Evolutionary conservation across 169 alveolate species (phyloP), one percentile per base, ranked within the genome.

Genomic region (Cryptosporidium bovis): DNA sequence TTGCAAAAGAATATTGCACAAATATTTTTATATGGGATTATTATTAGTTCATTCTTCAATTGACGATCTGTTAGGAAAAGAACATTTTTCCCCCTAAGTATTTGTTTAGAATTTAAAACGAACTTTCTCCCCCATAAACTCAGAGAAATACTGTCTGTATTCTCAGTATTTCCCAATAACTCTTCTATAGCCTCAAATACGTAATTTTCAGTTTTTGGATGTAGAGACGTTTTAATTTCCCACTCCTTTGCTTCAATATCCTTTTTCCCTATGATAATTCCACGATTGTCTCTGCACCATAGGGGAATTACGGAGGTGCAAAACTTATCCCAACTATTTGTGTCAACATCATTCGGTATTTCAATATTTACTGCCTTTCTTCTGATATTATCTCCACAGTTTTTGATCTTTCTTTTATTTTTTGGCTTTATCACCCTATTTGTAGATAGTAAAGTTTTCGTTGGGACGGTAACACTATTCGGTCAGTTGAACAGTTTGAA

Each of bases 231-330:
- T 51, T 77, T 56, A 18, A 62, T 24, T 24, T 77, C 55, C 87
- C 87, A 77, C 6, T 40, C 55, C 6, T 24, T 12, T 48, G 65
- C 27, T 29, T 51, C 67, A 10, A 16, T 20, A 44, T 46, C n/a
- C 27, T 31, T 77, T 60, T 40, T 62, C n/a, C 55, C 87, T 6
- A 77, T 27, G 5, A 77, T 77, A 33, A 77, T 44, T 13, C 77
- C 77, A 77, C 71, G 87, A 29, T 51, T 62, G 27, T 77, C 48
- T 13, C 48, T 77, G 55, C 58, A 77, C 87, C 87, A 77, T 4
- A 71, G 56, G 4, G 87, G 71, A 40, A 31, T 48, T 18, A 77
- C 18, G 7, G 69, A 12, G 20, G 8, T 60, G 20, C 87, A 77
- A 12, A 77, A n/a, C 6, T 77, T 50, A 48, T 77, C 87, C 87